Base-by-base conservation (phyloP, 495 filamentous ascomycete species). In the Aspergillus indologenus region DNA sequence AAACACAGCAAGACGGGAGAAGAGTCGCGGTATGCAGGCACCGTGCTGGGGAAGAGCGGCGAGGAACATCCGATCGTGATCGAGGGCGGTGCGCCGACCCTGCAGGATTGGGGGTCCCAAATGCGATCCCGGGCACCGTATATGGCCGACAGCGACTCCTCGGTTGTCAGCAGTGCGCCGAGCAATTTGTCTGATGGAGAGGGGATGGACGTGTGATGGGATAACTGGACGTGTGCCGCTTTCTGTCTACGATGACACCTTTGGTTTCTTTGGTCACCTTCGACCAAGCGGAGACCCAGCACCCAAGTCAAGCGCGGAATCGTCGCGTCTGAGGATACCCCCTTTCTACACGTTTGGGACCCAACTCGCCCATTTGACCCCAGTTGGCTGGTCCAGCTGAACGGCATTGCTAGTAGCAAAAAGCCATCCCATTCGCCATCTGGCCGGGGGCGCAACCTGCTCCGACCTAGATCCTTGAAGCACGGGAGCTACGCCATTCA, bases 1-100 rank as follows among this genome's bases (percentile, higher is more conserved):
- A 93, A 91, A 58, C 88, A 93, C 69, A 90, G 83, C 71, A 92
- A 92, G 65, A 89, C 85, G 4, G 86, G 86, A 31, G 90, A 94
- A 61, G 90, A 93, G 60, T 85, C 87, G 11, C 83, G 91, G 60
- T 96, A 87, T 70, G 80, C 85, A 31, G 90, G 90, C 3, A 95
- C 92, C 5, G 79, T 91, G 0, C 71, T 97, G 12, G 92, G 92
- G 3, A 85, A 84, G 61, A 71, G 72, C 47, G 82, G 79, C 23
- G 88, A 92, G 56, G 85, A 87, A 42, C 83, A 84, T 62, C 79
- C 83, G 2, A 67, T 92, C 21, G 71, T 79, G 46, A 83, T 93
- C 34, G 90, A 94, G 63, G 90, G 91, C 26, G 87, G 89, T 26
- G 81, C 78, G 19, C 84, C 81, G 29, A 89, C 80, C 62, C 79